Evolutionary conservation across 805 yeast genomes (phyloP).

Genomic region (Yarrowia hollandica): DNA sequence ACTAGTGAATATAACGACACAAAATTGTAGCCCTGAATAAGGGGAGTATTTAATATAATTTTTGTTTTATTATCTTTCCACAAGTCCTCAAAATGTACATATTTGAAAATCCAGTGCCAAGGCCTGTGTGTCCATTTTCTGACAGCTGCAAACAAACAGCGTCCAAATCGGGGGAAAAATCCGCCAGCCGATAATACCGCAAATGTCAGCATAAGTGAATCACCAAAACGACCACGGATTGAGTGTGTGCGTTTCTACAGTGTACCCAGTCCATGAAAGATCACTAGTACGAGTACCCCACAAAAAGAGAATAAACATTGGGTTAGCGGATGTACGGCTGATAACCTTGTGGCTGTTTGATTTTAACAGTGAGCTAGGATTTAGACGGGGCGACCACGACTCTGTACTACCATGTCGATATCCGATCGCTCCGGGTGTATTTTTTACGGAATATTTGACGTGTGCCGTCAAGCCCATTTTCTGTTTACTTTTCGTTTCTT

Average conservation of each 20-base stretch:
- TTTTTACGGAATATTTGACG: not conserved
- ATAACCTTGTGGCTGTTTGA: not conserved
- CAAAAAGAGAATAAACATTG: not conserved
- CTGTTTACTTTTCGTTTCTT: not conserved
- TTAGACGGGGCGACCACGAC: too few species aligned
- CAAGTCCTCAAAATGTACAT: too few species aligned
- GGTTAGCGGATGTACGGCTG: slow-evolving; percentile 25
- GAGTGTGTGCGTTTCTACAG: slow-evolving; percentile 1
- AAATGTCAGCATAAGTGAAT: not conserved
- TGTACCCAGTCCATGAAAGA: not conserved
- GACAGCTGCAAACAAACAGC: not conserved
- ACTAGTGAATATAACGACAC: too few species aligned
- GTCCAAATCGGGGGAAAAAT: not conserved
- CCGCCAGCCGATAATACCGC: slow-evolving; percentile 14
- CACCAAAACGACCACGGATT: too few species aligned
- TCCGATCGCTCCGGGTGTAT: not conserved
- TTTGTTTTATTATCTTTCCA: too few species aligned
- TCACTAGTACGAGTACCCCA: not conserved
- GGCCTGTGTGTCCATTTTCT: not conserved
- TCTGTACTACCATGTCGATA: not conserved
- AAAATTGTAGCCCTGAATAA: not conserved
- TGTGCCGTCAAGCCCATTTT: too few species aligned
- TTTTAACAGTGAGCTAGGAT: too few species aligned
- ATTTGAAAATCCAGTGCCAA: too few species aligned
- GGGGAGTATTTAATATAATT: too few species aligned